A percentile compares a stretch with the other conserved stretches of the same genome.
Conservation (phyloP, 257 asterid species). For the Parsonsia alboflavescens region DNA sequence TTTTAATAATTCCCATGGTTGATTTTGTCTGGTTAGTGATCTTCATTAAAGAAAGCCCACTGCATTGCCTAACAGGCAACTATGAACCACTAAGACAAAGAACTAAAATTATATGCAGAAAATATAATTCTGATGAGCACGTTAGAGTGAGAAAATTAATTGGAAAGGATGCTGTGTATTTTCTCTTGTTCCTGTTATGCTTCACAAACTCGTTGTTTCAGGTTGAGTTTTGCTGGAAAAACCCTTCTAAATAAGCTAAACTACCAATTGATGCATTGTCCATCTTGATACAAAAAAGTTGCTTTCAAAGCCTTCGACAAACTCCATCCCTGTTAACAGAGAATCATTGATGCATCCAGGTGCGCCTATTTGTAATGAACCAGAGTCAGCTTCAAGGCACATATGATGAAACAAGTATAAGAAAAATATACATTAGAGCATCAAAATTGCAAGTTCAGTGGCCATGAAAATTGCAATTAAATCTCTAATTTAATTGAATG, state of each 20-base stretch:
- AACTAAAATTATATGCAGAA: background rate
- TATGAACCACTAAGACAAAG: background rate
- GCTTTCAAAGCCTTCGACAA: conserved; percentile 82
- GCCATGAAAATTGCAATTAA: background rate
- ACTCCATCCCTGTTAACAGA: conserved; percentile 76
- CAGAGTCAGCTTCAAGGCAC: conserved; percentile 11
- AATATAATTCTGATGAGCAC: background rate
- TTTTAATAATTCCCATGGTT: background rate
- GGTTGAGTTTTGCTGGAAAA: background rate
- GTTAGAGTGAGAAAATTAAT: background rate
- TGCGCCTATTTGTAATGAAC: conserved; percentile 49
- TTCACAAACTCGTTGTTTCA: background rate
- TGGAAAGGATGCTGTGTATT: background rate
- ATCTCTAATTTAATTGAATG: background rate
- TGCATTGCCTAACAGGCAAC: background rate
- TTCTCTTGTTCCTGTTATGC: background rate
- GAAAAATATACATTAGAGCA: background rate
- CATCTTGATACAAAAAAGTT: conserved; percentile 80
- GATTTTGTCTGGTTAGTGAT: background rate
- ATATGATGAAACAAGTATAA: background rate
- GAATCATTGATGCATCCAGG: conserved; percentile 80
- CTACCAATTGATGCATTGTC: conserved; percentile 94
- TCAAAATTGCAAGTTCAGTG: background rate
- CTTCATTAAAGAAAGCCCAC: background rate
- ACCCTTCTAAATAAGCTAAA: conserved; percentile 13